These are phyloP conservation scores for Opeltia flavorubescens DNA, from an alignment of 495 filamentous ascomycete species.

Conservation along the genomic window DNA sequence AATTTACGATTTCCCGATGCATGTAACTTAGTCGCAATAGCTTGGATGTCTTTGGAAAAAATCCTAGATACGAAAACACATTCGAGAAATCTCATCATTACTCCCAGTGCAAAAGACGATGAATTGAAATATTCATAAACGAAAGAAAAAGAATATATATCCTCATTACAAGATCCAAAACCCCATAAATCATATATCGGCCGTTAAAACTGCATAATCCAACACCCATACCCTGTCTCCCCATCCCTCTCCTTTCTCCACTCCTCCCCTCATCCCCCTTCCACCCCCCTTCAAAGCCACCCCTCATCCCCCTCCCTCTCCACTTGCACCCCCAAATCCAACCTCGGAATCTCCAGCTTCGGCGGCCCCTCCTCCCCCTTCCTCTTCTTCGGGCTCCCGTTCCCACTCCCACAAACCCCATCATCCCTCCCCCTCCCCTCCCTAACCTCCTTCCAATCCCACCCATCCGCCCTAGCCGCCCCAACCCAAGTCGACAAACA, in stretches of 20 bases:
- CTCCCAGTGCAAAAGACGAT: too few species aligned
- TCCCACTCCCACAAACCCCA: constrained; percentile 18
- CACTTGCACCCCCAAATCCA: constrained; percentile 8
- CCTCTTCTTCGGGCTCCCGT: constrained; percentile 30
- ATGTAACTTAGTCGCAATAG: too few species aligned
- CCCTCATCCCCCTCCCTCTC: not conserved
- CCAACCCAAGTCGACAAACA: constrained; percentile 80
- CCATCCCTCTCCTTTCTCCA: not conserved
- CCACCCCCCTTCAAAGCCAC: not conserved
- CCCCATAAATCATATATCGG: too few species aligned
- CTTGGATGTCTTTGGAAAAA: too few species aligned
- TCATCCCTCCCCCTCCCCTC: constrained; percentile 41
- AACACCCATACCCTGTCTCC: not conserved
- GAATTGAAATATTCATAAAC: too few species aligned
- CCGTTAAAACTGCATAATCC: not conserved
- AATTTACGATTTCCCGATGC: too few species aligned
- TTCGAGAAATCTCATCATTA: too few species aligned
- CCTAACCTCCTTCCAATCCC: constrained; percentile 63
- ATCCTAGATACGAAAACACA: too few species aligned
- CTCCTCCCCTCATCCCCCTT: not conserved
- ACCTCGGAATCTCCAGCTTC: constrained; percentile 27
- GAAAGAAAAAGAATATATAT: not conserved
- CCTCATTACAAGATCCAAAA: too few species aligned
- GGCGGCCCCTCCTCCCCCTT: constrained; percentile 44
- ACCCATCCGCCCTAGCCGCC: constrained; percentile 74